Percentiles rank a stretch among this genome's conserved stretches.
These are phyloP conservation scores for Croton laevigatus DNA, from an alignment of 441 rosid species.

Conservation along the genomic window DNA sequence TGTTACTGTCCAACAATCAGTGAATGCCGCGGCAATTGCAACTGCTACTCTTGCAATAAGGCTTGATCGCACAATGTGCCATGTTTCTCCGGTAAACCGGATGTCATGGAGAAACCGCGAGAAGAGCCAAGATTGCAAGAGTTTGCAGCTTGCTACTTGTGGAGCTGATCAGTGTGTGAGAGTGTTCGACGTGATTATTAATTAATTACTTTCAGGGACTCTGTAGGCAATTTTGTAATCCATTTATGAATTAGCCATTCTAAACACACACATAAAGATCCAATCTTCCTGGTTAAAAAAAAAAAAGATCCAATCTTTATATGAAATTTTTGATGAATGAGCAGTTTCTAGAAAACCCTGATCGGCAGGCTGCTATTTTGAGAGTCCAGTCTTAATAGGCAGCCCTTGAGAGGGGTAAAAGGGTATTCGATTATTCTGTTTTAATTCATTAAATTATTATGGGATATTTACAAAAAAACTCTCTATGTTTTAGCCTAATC, in stretches of 20 bases:
- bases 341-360: neutral
- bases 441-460: neutral
- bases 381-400: too few relatives aligned
- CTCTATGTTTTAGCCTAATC: too few relatives aligned
- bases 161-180: conserved; percentile 87
- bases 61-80: conserved; percentile 66
- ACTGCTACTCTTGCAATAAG: conserved; percentile 36
- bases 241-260: neutral
- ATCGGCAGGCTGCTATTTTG: neutral
- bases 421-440: neutral
- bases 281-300: too few relatives aligned
- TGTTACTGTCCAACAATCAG: conserved; percentile 30
- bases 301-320: neutral
- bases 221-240: conserved; percentile 12
- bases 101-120: conserved; percentile 60
- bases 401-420: too few relatives aligned
- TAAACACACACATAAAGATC: neutral
- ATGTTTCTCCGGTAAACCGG: conserved; percentile 74
- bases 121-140: conserved; percentile 31
- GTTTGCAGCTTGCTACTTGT: conserved; percentile 69
- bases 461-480: too few relatives aligned
- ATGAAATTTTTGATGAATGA: neutral
- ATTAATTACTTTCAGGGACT: conserved; percentile 6
- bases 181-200: conserved; percentile 53
- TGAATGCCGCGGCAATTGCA: conserved; percentile 28